Evolutionary conservation across 352 stramenopile species (phyloP).

Genomic region (Lagenidium giganteum): DNA sequence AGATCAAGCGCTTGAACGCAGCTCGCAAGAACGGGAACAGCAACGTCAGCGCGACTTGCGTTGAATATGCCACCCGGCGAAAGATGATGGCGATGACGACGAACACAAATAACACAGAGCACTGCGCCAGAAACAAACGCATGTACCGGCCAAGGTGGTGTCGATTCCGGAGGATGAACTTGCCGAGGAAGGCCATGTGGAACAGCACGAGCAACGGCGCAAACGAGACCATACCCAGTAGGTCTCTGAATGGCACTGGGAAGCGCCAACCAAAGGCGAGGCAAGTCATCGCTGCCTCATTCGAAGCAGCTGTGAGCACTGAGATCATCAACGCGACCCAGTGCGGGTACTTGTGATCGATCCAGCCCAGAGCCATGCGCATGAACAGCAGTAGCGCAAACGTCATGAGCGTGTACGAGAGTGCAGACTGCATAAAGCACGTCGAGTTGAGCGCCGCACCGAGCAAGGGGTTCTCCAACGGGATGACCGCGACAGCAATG

Average conservation of each 20-base stretch:
- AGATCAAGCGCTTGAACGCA: conserved; percentile 14
- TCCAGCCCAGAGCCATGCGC: conserved; percentile 5
- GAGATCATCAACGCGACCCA: conserved; percentile 5
- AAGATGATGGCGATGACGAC: conserved; percentile 14
- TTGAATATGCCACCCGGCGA: background rate
- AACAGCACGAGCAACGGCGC: conserved; percentile 4
- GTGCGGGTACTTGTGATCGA: conserved; percentile 10
- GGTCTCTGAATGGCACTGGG: conserved; percentile 17
- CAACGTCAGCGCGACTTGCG: conserved; percentile 10
- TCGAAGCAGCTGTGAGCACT: background rate
- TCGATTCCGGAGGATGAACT: conserved; percentile 2
- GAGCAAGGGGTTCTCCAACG: background rate
- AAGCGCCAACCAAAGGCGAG: conserved; percentile 12
- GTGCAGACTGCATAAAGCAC: background rate
- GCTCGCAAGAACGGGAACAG: conserved; percentile 12
- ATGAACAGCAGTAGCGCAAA: conserved; percentile 8
- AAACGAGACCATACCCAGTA: background rate
- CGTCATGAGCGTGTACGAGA: conserved; percentile 1
- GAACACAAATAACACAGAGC: conserved; percentile 17
- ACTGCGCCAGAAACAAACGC: conserved; percentile 10
- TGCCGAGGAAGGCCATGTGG: conserved; percentile 8
- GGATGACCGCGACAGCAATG: background rate
- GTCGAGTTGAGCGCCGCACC: background rate
- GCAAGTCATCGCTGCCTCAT: conserved; percentile 6
- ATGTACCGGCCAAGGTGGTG: conserved; percentile 6